Evolutionary conservation across 305 asterid species (phyloP).

Genomic region (Fraxinus albicans): DNA sequence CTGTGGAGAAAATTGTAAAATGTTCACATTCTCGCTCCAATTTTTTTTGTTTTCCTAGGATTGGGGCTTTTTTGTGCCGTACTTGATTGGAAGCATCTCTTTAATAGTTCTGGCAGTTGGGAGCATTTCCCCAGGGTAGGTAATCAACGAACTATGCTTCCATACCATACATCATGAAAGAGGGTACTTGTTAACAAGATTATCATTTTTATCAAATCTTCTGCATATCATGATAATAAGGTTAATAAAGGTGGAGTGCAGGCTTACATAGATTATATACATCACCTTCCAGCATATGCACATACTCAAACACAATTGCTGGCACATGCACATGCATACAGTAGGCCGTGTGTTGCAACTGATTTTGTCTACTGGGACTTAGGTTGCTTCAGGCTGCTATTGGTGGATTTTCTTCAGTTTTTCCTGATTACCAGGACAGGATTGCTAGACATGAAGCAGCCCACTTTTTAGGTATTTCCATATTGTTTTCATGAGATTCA

Average conservation of each 20-base stretch:
- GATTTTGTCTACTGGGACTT: conserved; percentile 23
- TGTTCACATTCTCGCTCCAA: conserved; percentile 19
- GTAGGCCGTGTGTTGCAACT: conserved; percentile 9
- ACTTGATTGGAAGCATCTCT: conserved; percentile 90
- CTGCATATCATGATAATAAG: not conserved
- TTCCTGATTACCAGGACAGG: conserved; percentile 86
- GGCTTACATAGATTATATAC: not conserved
- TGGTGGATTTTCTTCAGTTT: conserved; percentile 76
- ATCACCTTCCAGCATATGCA: not conserved
- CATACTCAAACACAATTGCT: not conserved
- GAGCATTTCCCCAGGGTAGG: conserved; percentile 89
- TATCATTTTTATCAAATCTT: not conserved
- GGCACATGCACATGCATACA: not conserved
- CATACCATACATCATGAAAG: not conserved
- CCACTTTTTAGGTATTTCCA: conserved; percentile 72
- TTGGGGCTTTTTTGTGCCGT: conserved; percentile 95
- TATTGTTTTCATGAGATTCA: conserved; percentile 18
- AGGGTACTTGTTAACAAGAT: conserved; percentile 5
- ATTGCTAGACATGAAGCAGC: conserved; percentile 95
- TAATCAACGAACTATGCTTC: conserved; percentile 9
- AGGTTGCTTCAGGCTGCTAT: conserved; percentile 97
- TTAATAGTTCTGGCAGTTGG: conserved; percentile 85
- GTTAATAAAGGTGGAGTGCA: not conserved
- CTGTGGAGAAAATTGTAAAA: not conserved
- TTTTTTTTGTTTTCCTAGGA: conserved; percentile 51